A percentile compares a stretch with the other conserved stretches of the same genome.
These are phyloP conservation scores for Colletotrichum tanaceti DNA, from an alignment of 2,329 filamentous ascomycete species.

Conservation along the genomic window DNA sequence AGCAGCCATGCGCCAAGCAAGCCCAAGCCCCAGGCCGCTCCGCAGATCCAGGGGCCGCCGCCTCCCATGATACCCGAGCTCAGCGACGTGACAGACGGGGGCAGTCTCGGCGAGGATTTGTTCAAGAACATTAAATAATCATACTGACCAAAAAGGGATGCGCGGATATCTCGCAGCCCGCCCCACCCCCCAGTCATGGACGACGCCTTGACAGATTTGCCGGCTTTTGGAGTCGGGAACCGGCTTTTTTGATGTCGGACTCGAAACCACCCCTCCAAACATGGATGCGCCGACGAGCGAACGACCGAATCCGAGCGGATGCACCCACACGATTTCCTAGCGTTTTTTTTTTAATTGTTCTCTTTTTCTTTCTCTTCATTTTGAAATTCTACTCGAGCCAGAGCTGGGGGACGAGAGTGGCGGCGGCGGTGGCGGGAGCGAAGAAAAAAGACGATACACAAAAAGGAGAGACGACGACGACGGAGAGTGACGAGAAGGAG, in stretches of 20 bases:
- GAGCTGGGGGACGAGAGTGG: conserved; percentile 42
- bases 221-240: conserved; percentile 35
- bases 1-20: conserved; percentile 44
- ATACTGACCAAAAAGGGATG: conserved; percentile 6
- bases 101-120: conserved; percentile 62
- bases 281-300: conserved; percentile 41
- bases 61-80: conserved; percentile 72
- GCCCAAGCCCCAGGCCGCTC: conserved; percentile 34
- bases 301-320: conserved; percentile 42
- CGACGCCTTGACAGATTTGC: conserved; percentile 15
- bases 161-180: not conserved
- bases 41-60: conserved; percentile 58
- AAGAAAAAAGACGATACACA: not conserved
- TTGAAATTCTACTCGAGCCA: conserved; percentile 42
- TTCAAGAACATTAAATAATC: conserved; percentile 70
- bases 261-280: conserved; percentile 13
- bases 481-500: conserved; percentile 18
- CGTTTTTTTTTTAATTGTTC: conserved; percentile 38
- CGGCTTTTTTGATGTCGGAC: conserved; percentile 28
- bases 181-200: too few relatives aligned
- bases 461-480: not conserved
- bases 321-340: conserved; percentile 42
- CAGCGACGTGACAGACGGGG: conserved; percentile 57
- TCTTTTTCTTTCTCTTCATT: conserved; percentile 40
- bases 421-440: conserved; percentile 8